phyloP scores from a whole-genome alignment of 1,284 basidiomycete species.

The Pulveroboletus sp. region DNA sequence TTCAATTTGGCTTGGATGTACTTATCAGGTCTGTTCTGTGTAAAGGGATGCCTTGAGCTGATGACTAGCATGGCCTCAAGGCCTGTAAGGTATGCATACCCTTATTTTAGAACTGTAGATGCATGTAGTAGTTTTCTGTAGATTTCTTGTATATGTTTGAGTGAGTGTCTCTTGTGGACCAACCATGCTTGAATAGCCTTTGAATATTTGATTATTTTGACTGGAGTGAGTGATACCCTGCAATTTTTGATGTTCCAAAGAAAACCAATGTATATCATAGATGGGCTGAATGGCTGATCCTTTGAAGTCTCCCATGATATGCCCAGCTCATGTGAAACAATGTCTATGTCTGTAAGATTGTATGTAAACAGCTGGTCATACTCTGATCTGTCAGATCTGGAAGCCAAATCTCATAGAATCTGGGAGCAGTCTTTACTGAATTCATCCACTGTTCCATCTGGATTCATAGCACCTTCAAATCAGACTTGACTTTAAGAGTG shows the following conservation, averaged over 20 bases:
- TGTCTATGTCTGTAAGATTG: not conserved
- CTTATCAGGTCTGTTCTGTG: too few relatives aligned
- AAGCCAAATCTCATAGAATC: not conserved
- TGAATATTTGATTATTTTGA: not conserved
- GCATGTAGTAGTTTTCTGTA: not conserved
- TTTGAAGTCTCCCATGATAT: constrained; percentile 33
- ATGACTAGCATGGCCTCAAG: too few relatives aligned
- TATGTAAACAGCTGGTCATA: not conserved
- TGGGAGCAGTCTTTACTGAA: not conserved
- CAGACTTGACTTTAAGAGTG: not conserved
- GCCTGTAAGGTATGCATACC: too few relatives aligned
- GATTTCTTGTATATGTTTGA: not conserved
- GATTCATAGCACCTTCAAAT: not conserved
- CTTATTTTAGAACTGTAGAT: too few relatives aligned
- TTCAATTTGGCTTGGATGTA: too few relatives aligned
- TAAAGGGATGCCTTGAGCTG: too few relatives aligned
- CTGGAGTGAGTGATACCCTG: not conserved
- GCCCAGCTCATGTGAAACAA: constrained; percentile 29
- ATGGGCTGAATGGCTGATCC: constrained; percentile 11
- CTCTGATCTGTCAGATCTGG: fast-evolving
- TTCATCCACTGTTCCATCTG: not conserved
- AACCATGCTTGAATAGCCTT: constrained; percentile 4
- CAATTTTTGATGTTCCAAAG: constrained; percentile 9
- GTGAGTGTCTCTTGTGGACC: fast-evolving
- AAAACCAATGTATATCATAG: constrained; percentile 22